phyloP scores from a whole-genome alignment of 1,284 basidiomycete species.

The Inonotus hispidus region DNA sequence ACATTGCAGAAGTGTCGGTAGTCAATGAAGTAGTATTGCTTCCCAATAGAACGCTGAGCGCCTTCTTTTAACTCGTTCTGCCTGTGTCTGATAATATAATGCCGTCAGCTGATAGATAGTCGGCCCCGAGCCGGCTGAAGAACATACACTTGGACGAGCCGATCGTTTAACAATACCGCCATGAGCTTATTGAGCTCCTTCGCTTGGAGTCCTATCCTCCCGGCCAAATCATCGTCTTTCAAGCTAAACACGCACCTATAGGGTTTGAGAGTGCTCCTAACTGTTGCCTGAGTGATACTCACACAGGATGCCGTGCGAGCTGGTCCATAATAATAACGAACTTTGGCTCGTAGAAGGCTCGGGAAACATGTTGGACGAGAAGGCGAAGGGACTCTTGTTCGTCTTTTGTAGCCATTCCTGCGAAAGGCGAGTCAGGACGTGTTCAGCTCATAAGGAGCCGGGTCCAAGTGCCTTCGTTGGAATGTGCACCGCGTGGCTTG shows the following conservation, averaged over 20 bases:
- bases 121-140: slow-evolving; percentile 1
- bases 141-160: slow-evolving; percentile 77
- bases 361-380: slow-evolving; percentile 88
- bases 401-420: slow-evolving; percentile 60
- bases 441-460: not conserved
- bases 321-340: slow-evolving; percentile 92
- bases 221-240: slow-evolving; percentile 89
- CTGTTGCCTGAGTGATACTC: slow-evolving; percentile 40
- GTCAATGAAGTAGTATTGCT: slow-evolving; percentile 95
- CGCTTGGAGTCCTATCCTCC: slow-evolving; percentile 81
- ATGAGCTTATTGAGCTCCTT: slow-evolving; percentile 94
- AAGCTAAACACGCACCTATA: slow-evolving; percentile 43
- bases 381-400: slow-evolving; percentile 70
- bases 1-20: slow-evolving; percentile 95
- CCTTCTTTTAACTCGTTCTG: slow-evolving; percentile 85
- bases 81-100: slow-evolving; percentile 52
- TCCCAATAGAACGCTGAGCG: slow-evolving; percentile 71
- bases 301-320: slow-evolving; percentile 88
- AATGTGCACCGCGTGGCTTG: not conserved
- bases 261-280: slow-evolving; percentile 18
- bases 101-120: not conserved
- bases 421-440: not conserved
- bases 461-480: no score
- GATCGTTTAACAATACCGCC: slow-evolving; percentile 80
- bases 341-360: slow-evolving; percentile 92